Evolutionary conservation across 2,329 filamentous ascomycete species (phyloP).

Genomic region (Aspergillus proliferans): DNA sequence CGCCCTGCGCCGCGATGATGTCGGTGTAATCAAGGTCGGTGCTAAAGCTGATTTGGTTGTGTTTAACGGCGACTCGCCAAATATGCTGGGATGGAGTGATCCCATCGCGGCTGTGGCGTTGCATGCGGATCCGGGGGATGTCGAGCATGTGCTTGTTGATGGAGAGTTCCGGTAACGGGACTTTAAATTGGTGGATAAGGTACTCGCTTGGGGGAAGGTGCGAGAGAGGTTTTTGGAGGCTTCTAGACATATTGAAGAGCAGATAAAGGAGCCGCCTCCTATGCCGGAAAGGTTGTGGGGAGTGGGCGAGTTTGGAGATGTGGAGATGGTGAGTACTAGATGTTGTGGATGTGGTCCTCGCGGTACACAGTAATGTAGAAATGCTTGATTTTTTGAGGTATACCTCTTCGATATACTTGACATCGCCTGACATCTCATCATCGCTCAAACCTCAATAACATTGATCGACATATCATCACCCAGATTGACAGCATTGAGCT

Average conservation of each 20-base stretch:
- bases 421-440: too few species aligned
- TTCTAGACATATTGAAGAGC: neutral
- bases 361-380: too few species aligned
- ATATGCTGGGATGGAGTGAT: slow-evolving; percentile 50
- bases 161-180: neutral
- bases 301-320: neutral
- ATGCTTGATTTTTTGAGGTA: too few species aligned
- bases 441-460: too few species aligned
- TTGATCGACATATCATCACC: too few species aligned
- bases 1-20: neutral
- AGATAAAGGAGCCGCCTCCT: neutral
- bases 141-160: neutral
- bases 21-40: neutral
- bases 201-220: neutral
- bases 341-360: too few species aligned
- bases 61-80: slow-evolving; percentile 45
- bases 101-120: slow-evolving; percentile 53
- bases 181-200: neutral
- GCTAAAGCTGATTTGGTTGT: slow-evolving; percentile 39
- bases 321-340: neutral
- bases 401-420: too few species aligned
- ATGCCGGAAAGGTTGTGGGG: neutral
- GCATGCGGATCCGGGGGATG: slow-evolving; percentile 25
- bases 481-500: too few species aligned
- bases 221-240: neutral